Evolutionary conservation across 1,284 basidiomycete genomes (phyloP), one percentile per base, ranked within the genome.

Genomic region (Athelia sp.): DNA sequence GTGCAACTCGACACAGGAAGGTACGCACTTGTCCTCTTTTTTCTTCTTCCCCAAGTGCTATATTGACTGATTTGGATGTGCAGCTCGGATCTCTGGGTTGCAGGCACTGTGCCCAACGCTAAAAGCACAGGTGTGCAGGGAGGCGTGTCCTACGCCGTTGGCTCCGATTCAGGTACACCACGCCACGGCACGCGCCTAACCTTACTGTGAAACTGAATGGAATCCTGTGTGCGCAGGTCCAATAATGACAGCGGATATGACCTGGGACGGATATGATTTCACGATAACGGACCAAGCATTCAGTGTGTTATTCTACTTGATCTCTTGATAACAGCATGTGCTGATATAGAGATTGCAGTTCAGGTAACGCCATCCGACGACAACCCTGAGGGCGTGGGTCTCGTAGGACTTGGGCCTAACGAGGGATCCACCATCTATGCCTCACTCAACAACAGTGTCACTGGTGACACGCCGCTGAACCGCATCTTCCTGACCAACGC

Each of bases 251-350:
- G 56, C 51, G 23, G 45, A 36, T 3, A 43, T 50, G 14, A 43
- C 24, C 9, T 56, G 56, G 21, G 43, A 50, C 4, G 55, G 52
- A 18, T 53, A 49, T 24, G 54, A 75, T 3, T 80, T 75, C 60
- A 68, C 35, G n/a, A 51, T 56, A 1, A 23, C 48, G n/a, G 42
- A 46, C 2, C 23, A 32, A 15, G 21, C 18, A 4, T 18, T 21
- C 26, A 31, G 38, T 50, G 19, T 1, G 22, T 8, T 22, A 26
- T 11, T 17, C 49, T 32, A 8, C 21, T 22, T n/a, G 36, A 6
- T 6, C n/a, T n/a, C 21, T n/a, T 8, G 21, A 17, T 40, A 10
- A 40, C n/a, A 34, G 32, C 36, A 8, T 40, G 4, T 6, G 8
- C n/a, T 22, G 10, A 40, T 17, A 4, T 22, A 15, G 21, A 17